phyloP scores from a whole-genome alignment of 2,329 filamentous ascomycete species.

The Metarhizium album region DNA sequence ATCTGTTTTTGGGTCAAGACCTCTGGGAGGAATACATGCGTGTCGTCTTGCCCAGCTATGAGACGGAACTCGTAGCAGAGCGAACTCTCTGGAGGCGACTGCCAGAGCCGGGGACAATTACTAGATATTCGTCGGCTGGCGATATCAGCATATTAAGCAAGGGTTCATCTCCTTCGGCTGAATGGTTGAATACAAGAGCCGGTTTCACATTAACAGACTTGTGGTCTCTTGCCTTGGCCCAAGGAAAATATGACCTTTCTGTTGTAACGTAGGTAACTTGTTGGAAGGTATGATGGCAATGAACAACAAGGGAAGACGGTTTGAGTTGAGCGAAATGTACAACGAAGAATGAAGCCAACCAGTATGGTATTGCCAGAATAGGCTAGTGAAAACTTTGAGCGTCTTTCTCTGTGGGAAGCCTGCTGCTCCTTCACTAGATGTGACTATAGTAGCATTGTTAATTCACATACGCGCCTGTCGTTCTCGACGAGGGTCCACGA shows the following conservation, averaged over 20 bases:
- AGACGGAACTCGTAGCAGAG: not conserved
- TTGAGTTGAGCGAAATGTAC: not conserved
- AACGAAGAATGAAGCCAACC: not conserved
- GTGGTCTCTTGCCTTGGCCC: not conserved
- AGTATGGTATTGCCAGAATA: not conserved
- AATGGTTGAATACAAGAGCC: not conserved
- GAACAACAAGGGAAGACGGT: not conserved
- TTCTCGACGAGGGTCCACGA: no score
- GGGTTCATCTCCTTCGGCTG: not conserved
- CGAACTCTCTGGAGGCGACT: not conserved
- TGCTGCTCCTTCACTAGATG: no score
- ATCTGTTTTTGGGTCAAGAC: not conserved
- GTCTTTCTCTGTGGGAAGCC: no score
- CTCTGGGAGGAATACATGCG: not conserved
- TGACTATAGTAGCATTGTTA: no score
- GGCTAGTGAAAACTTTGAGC: no score
- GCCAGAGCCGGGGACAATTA: not conserved
- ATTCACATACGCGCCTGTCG: no score
- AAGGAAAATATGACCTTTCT: not conserved
- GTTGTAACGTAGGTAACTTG: no score
- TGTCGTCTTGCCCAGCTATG: not conserved
- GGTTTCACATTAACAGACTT: not conserved
- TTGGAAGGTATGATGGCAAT: not conserved
- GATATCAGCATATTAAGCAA: not conserved
- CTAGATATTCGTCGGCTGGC: not conserved